Percentiles rank a stretch among this genome's conserved stretches.
These are phyloP conservation scores for Alisma plantagoaquatica DNA, from an alignment of 106 monocot genomes.

Conservation along the genomic window DNA sequence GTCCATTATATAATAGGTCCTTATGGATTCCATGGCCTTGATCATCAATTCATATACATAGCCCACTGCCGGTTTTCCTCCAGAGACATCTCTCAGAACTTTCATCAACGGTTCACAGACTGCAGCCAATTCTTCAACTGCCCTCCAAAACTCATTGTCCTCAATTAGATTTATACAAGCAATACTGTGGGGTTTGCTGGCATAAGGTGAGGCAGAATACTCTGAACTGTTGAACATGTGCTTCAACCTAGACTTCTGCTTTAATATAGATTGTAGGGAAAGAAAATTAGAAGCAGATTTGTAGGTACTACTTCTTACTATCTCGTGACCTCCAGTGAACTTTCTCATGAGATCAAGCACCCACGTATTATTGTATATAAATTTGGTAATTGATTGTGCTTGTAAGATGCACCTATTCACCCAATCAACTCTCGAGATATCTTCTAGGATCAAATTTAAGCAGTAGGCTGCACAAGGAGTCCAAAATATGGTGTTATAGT, in stretches of 20 bases:
- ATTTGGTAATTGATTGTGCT: conserved; percentile 67
- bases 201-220: conserved; percentile 58
- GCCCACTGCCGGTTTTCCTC: conserved; percentile 72
- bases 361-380: conserved; percentile 73
- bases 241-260: conserved; percentile 61
- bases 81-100: conserved; percentile 82
- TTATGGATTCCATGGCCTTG: conserved; percentile 78
- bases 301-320: conserved; percentile 55
- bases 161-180: conserved; percentile 59
- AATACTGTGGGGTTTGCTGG: conserved; percentile 52
- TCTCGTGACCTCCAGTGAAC: conserved; percentile 61
- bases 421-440: conserved; percentile 86
- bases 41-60: conserved; percentile 86
- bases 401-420: conserved; percentile 75
- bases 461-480: conserved; percentile 77
- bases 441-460: conserved; percentile 69
- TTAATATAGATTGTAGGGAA: conserved; percentile 65
- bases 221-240: conserved; percentile 91
- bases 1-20: conserved; percentile 98
- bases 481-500: conserved; percentile 65
- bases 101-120: conserved; percentile 79
- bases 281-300: conserved; percentile 62
- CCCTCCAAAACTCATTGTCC: conserved; percentile 79
- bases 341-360: conserved; percentile 62
- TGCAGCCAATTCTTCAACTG: conserved; percentile 73